Conservation (phyloP, 768 basidiomycete genomes). For the Lentinula sp. region DNA sequence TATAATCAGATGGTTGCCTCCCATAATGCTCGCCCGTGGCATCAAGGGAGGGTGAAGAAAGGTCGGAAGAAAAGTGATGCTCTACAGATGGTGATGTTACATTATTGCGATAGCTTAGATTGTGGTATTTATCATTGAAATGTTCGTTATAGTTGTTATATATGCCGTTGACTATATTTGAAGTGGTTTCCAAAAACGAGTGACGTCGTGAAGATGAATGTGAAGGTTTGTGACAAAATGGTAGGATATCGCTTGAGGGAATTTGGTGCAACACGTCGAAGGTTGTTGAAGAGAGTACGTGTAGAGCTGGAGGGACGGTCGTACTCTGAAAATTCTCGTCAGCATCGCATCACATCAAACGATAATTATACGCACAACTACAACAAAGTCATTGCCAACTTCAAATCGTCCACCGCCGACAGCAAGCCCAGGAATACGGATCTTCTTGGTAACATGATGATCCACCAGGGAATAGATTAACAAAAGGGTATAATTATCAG, state of each 20-base stretch:
- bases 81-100: constrained; percentile 27
- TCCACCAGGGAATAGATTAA: constrained; percentile 5
- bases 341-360: not conserved
- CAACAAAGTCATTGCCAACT: constrained; percentile 43
- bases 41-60: not conserved
- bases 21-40: not conserved
- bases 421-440: constrained; percentile 35
- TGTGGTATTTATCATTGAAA: constrained; percentile 13
- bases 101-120: constrained; percentile 17
- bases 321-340: constrained; percentile 39
- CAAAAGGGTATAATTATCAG: not conserved
- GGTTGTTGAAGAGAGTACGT: constrained; percentile 50
- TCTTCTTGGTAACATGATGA: constrained; percentile 22
- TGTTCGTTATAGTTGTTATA: constrained; percentile 9
- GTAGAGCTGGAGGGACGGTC: constrained; percentile 46
- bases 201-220: constrained; percentile 7
- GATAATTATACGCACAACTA: constrained; percentile 41
- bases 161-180: constrained; percentile 11
- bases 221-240: constrained; percentile 31
- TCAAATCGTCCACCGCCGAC: constrained; percentile 27
- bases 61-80: not conserved
- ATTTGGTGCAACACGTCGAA: constrained; percentile 48
- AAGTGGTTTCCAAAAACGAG: constrained; percentile 8
- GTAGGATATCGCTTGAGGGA: constrained; percentile 35
- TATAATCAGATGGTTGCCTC: not conserved